Evolutionary conservation across 495 filamentous ascomycete species (phyloP).

Genomic region (Trypethelium eluteriae): DNA sequence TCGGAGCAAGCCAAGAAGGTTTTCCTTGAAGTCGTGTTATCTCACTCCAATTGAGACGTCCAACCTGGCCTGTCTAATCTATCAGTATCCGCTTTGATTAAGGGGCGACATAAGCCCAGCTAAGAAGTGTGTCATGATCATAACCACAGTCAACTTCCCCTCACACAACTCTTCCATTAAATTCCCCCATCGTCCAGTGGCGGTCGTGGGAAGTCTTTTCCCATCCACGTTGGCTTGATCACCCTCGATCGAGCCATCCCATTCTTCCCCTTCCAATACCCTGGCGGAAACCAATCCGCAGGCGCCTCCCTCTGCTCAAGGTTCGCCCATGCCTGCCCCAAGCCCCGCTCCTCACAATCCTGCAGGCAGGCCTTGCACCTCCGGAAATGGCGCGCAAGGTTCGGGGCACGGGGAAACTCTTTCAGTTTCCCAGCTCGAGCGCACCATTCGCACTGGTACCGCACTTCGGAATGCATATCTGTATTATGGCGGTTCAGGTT

Average conservation of each 20-base stretch:
- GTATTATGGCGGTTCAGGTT: not conserved
- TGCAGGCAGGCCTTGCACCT: not conserved
- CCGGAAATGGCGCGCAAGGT: slow-evolving; percentile 1
- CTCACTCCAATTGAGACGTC: too few species aligned
- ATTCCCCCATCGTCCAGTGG: not conserved
- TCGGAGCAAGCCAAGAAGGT: too few species aligned
- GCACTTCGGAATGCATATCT: not conserved
- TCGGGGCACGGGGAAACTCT: not conserved
- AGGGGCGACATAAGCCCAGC: too few species aligned
- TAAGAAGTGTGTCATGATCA: too few species aligned
- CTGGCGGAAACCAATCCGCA: slow-evolving; percentile 1
- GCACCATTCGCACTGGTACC: slow-evolving; percentile 7
- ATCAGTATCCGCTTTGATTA: too few species aligned
- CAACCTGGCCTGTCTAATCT: too few species aligned
- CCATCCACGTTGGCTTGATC: not conserved
- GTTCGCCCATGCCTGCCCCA: not conserved
- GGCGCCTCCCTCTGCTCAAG: not conserved
- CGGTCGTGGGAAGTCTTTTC: not conserved
- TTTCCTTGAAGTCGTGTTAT: too few species aligned
- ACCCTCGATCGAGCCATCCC: slow-evolving; percentile 1
- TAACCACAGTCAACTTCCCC: too few species aligned
- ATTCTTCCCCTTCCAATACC: slow-evolving; percentile 6
- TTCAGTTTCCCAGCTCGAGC: not conserved
- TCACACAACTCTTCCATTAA: too few species aligned
- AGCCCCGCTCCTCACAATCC: not conserved